Evolutionary conservation across 305 asterid species (phyloP).

Genomic region (Solanum hybrid): DNA sequence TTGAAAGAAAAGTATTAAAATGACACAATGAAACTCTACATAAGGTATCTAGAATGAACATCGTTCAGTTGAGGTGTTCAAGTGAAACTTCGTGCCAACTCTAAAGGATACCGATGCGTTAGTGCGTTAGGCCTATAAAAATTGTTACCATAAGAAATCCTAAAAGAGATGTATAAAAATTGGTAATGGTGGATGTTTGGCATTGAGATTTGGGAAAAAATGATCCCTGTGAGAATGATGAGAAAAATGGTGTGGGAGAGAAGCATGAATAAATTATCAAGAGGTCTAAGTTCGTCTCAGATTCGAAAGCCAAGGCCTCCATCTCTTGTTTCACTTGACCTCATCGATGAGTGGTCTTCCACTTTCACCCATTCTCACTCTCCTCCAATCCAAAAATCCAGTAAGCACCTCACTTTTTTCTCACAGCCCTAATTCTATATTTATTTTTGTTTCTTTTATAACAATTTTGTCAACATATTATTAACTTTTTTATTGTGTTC

Average conservation of each 20-base stretch:
- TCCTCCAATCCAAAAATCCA: slow-evolving; percentile 15
- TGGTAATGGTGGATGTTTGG: background rate
- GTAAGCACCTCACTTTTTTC: slow-evolving; percentile 25
- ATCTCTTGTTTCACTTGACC: slow-evolving; percentile 51
- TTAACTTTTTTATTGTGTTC: background rate
- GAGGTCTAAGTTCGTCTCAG: slow-evolving; percentile 20
- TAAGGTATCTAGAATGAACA: no score
- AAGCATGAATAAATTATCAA: slow-evolving; percentile 4
- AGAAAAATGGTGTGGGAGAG: slow-evolving; percentile 18
- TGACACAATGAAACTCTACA: no score
- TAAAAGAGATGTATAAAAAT: background rate
- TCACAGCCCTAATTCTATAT: background rate
- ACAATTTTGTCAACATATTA: background rate
- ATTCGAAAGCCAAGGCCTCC: slow-evolving; percentile 34
- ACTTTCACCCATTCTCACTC: slow-evolving; percentile 13
- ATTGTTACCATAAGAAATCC: background rate
- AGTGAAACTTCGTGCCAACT: no score
- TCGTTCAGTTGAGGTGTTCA: no score
- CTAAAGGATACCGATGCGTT: no score
- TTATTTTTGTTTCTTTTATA: background rate
- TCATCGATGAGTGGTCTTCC: slow-evolving; percentile 49
- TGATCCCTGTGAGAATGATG: slow-evolving; percentile 17
- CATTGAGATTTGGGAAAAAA: background rate
- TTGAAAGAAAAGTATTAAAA: no score
- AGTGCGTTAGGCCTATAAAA: background rate